Evolutionary conservation across 306 rosid genomes (phyloP).

Genomic region (Vigna unguiculata): DNA sequence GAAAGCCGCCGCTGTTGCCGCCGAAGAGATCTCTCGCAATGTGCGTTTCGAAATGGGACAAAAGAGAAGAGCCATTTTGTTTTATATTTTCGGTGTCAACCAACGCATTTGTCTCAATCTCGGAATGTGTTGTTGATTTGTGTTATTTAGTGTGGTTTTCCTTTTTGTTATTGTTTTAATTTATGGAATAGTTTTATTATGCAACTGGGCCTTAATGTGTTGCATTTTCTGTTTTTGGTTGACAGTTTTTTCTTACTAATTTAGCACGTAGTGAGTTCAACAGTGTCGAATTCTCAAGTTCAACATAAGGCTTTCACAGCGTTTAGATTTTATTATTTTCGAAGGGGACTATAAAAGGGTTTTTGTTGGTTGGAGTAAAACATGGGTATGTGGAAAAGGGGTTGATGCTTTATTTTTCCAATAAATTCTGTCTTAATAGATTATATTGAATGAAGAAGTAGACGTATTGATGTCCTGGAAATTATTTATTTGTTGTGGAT

Average conservation of each 20-base stretch:
- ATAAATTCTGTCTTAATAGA: background rate
- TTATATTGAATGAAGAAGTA: conserved; percentile 2
- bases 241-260: conserved; percentile 5
- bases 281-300: background rate
- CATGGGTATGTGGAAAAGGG: conserved; percentile 12
- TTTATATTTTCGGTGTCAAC: background rate
- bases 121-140: conserved; percentile 14
- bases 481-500: background rate
- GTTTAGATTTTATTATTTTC: conserved; percentile 6
- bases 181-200: background rate
- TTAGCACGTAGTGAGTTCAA: background rate
- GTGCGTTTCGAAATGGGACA: conserved; percentile 49
- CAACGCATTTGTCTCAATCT: conserved; percentile 21
- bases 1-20: conserved; percentile 90
- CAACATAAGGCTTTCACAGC: background rate
- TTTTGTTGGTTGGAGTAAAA: conserved; percentile 13
- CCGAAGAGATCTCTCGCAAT: conserved; percentile 95
- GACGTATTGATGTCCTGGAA: background rate
- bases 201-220: background rate
- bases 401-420: background rate
- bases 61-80: background rate
- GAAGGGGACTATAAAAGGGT: background rate
- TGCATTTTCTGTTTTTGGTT: background rate
- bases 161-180: background rate
- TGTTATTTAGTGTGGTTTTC: background rate